Evolutionary conservation across 192 early-diverging fungal genomes (phyloP), one percentile per base, ranked within the genome.

Genomic region (Podila verticillata): DNA sequence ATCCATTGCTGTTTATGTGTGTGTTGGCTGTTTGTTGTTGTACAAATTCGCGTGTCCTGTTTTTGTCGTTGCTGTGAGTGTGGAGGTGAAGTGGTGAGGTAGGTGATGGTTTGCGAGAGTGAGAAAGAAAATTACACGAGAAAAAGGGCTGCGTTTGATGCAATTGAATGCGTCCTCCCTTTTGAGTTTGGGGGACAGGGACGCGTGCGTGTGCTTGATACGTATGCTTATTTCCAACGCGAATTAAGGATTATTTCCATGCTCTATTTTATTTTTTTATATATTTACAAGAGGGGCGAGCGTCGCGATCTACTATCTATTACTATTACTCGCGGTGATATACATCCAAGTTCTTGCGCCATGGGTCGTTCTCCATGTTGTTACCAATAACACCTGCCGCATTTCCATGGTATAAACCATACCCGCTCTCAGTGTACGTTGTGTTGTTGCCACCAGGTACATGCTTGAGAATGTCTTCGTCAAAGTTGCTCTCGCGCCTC

Each of bases 1-100:
- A 59, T 95, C 94, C 94, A 95, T 95, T 69, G 15, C 68, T 61
- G 8, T 17, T 32, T 17, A 15, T 61, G 9, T 61, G 32, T 54
- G 5, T 54, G 20, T 51, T 3, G 7, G 44, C 15, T 47, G 49
- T 51, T 47, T 35, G 26, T 5, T 61, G 60, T 39, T 6, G 26
- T n/a, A n/a, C n/a, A 44, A 17, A 17, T 44, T 44, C 39, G 39
- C 39, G 39, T 44, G 7, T 61, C 22, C 7, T 63, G 61, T 35
- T 13, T 19, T 30, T 36, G 34, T 39, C 20, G 24, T 36, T 63
- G 20, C 2, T 44, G 35, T 36, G 35, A 17, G 39, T 44, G 7
- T 44, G 39, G 7, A 15, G 3, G 39, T 44, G 39, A 15, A 44
- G 39, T 44, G 10, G 39, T 44, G 39, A 4, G 39, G 39, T 39